A percentile compares a stretch with the other conserved stretches of the same genome.
phyloP scores from a whole-genome alignment of 371 early-diverging fungal genomes.

The Dichotomocladium elegans region DNA sequence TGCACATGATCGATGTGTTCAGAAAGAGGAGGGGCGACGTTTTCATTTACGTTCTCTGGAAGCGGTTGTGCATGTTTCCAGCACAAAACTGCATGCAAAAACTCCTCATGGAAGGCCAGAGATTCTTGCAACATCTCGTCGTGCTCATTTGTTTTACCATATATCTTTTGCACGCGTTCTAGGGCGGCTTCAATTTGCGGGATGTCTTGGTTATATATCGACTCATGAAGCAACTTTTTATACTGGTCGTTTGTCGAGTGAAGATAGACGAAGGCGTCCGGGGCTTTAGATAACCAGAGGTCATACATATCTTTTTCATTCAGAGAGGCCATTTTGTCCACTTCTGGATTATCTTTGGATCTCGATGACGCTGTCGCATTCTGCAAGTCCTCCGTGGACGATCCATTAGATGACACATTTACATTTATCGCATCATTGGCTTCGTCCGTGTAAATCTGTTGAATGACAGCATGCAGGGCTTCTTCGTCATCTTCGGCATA shows the following conservation, averaged over 20 bases:
- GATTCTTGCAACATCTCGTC: slow-evolving; percentile 39
- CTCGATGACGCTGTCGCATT: neutral
- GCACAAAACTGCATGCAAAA: slow-evolving; percentile 14
- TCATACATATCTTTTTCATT: slow-evolving; percentile 13
- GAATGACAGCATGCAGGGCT: slow-evolving; percentile 40
- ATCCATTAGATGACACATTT: too few species aligned
- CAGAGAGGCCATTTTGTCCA: neutral
- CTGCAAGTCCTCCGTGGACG: neutral
- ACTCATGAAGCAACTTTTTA: slow-evolving; percentile 34
- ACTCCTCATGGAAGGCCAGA: slow-evolving; percentile 33
- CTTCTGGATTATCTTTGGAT: neutral
- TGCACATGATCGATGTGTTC: too few species aligned
- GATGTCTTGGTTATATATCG: slow-evolving; percentile 34
- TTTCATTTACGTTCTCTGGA: too few species aligned
- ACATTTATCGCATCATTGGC: too few species aligned
- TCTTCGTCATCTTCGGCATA: slow-evolving; percentile 54
- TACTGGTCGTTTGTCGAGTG: slow-evolving; percentile 40
- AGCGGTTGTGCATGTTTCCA: neutral
- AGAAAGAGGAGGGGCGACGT: too few species aligned
- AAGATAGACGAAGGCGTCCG: slow-evolving; percentile 37
- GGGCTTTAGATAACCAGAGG: slow-evolving; percentile 25
- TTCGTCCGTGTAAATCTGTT: slow-evolving; percentile 37
- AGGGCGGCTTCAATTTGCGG: slow-evolving; percentile 20
- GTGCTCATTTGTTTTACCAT: slow-evolving; percentile 44
- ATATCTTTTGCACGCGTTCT: slow-evolving; percentile 28